phyloP scores from a whole-genome alignment of 1,284 basidiomycete genomes.

The Rhodotorula sp. region DNA sequence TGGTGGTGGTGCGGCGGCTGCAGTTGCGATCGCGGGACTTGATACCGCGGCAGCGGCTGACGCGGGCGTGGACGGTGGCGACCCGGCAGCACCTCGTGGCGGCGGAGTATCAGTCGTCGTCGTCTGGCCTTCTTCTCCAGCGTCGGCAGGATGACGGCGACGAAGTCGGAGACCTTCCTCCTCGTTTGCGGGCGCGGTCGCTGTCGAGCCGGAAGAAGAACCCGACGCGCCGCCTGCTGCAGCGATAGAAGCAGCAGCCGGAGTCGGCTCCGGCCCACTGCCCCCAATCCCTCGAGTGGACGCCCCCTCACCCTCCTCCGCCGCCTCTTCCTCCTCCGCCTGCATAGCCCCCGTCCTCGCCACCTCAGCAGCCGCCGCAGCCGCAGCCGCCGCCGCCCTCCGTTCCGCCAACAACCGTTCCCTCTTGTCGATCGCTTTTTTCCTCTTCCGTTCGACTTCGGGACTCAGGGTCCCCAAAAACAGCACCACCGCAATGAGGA shows the following conservation, averaged over 20 bases:
- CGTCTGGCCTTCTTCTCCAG: neutral
- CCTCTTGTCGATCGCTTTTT: conserved; percentile 45
- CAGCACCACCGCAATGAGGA: conserved; percentile 33
- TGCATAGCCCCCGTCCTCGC: neutral
- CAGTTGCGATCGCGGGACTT: too few species aligned
- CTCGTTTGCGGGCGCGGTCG: too few species aligned
- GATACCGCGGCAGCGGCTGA: too few species aligned
- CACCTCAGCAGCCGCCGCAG: neutral
- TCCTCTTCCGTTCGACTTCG: conserved; percentile 46
- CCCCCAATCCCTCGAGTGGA: neutral
- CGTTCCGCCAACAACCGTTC: conserved; percentile 42
- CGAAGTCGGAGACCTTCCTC: too few species aligned
- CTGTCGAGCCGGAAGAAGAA: neutral
- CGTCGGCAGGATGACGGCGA: neutral
- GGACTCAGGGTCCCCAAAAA: conserved; percentile 46
- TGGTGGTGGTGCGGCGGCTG: too few species aligned
- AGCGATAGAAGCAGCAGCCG: neutral
- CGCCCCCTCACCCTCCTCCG: neutral
- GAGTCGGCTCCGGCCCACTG: neutral
- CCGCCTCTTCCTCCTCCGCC: too few species aligned
- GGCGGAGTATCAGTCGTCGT: neutral
- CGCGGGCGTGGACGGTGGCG: neutral
- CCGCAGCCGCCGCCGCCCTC: neutral
- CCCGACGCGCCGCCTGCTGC: neutral
- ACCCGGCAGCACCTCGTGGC: neutral